These are phyloP conservation scores for Tolypocladium tropicale DNA, from an alignment of 2,329 filamentous ascomycete species.

Conservation along the genomic window DNA sequence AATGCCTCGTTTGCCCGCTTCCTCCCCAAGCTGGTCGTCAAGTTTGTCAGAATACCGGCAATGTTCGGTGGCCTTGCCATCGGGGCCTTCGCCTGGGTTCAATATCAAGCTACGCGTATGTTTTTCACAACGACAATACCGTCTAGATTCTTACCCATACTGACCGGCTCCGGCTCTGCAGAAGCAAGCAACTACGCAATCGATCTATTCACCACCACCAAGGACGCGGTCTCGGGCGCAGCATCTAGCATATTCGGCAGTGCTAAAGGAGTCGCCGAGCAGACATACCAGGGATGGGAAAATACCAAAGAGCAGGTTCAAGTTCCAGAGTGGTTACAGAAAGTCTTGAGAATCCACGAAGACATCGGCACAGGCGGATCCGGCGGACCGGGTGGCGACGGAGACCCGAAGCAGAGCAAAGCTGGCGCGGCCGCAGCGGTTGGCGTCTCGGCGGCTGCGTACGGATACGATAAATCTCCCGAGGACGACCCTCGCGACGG, in stretches of 20 bases:
- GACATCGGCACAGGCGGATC: constrained; percentile 42
- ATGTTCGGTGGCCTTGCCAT: constrained; percentile 85
- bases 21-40: constrained; percentile 81
- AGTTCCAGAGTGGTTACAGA: constrained; percentile 67
- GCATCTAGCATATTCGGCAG: constrained; percentile 62
- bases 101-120: constrained; percentile 88
- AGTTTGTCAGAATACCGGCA: constrained; percentile 78
- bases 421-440: constrained; percentile 51
- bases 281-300: constrained; percentile 72
- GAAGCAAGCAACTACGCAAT: constrained; percentile 38
- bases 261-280: constrained; percentile 64
- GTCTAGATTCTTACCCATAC: constrained; percentile 5
- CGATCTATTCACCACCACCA: constrained; percentile 65
- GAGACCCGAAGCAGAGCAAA: constrained; percentile 49
- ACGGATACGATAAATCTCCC: constrained; percentile 62
- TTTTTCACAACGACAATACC: constrained; percentile 10
- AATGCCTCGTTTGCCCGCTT: constrained; percentile 56
- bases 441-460: constrained; percentile 65
- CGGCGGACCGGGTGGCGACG: constrained; percentile 34
- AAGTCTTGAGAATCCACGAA: constrained; percentile 54
- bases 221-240: constrained; percentile 57
- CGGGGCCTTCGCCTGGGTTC: constrained; percentile 80
- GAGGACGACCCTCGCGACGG: constrained; percentile 53
- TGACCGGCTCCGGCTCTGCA: constrained; percentile 16
- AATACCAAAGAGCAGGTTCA: constrained; percentile 71